Conservation (phyloP, 2,329 filamentous ascomycete species). For the Drechslera avenae region DNA sequence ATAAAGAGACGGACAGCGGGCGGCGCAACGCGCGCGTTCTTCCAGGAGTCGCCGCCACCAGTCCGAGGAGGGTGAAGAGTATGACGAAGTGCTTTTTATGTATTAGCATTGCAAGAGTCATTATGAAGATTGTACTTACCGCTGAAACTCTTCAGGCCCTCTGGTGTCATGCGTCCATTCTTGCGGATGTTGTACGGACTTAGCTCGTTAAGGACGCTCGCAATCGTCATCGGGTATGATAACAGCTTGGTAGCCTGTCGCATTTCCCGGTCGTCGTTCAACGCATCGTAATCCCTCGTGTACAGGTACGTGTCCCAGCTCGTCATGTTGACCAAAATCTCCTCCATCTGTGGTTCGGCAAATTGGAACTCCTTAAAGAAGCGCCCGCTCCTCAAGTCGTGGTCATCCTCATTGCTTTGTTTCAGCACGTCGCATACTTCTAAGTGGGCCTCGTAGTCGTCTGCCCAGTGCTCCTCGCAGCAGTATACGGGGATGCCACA, state of each 20-base stretch:
- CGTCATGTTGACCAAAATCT: conserved; percentile 93
- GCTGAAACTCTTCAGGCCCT: conserved; percentile 91
- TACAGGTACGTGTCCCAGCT: conserved; percentile 99
- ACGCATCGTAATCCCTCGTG: conserved; percentile 85
- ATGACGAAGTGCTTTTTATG: conserved; percentile 76
- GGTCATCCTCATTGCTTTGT: conserved; percentile 97
- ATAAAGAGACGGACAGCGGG: conserved; percentile 92
- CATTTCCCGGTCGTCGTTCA: conserved; percentile 89
- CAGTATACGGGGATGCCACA: conserved; percentile 95
- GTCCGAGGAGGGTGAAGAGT: conserved; percentile 85
- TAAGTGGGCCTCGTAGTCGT: conserved; percentile 91
- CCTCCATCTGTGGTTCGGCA: conserved; percentile 86
- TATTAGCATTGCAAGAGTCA: conserved; percentile 12
- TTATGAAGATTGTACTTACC: conserved; percentile 62
- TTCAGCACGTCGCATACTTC: conserved; percentile 89
- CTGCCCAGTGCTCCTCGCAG: conserved; percentile 92
- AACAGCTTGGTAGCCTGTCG: conserved; percentile 89
- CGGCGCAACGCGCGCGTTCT: conserved; percentile 80
- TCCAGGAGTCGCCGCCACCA: conserved; percentile 74
- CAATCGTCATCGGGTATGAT: conserved; percentile 92
- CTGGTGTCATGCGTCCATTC: conserved; percentile 76
- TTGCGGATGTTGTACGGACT: conserved; percentile 86
- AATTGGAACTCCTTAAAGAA: conserved; percentile 95
- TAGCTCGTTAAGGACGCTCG: conserved; percentile 88
- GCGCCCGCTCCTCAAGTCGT: conserved; percentile 87